Percentiles rank a stretch among this genome's conserved stretches.
Conservation (phyloP, 2,329 filamentous ascomycete species). For the Domatiomyces globalis region DNA sequence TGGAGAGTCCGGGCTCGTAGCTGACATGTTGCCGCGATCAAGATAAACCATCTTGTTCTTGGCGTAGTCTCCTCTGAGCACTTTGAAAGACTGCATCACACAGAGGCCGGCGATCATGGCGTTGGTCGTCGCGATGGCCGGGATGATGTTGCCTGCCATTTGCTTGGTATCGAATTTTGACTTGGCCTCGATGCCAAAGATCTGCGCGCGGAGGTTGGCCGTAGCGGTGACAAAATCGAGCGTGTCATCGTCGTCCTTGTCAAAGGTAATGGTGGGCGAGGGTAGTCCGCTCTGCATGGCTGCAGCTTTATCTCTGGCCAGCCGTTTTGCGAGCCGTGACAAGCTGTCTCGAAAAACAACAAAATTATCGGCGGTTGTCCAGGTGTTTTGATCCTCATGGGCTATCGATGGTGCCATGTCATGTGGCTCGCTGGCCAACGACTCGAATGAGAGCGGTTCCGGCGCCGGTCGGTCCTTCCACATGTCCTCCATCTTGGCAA, state of each 20-base stretch:
- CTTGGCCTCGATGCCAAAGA: constrained; percentile 80
- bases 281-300: constrained; percentile 30
- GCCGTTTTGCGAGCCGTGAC: constrained; percentile 57
- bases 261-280: constrained; percentile 61
- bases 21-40: constrained; percentile 42
- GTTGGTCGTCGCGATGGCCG: constrained; percentile 94
- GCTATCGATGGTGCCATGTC: constrained; percentile 40
- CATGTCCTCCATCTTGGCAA: constrained; percentile 86
- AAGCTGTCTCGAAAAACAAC: constrained; percentile 73
- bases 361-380: constrained; percentile 74
- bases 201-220: constrained; percentile 71
- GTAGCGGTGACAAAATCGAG: constrained; percentile 86
- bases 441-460: constrained; percentile 55
- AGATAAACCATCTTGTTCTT: constrained; percentile 76
- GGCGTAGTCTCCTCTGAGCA: constrained; percentile 57
- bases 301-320: constrained; percentile 48
- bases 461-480: constrained; percentile 76
- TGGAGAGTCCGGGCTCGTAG: constrained; percentile 49
- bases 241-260: constrained; percentile 93
- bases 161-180: constrained; percentile 96
- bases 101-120: constrained; percentile 89
- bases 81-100: constrained; percentile 83
- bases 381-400: constrained; percentile 57
- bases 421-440: constrained; percentile 39
- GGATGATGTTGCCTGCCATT: constrained; percentile 98